Evolutionary conservation across 2,329 filamentous ascomycete genomes (phyloP), one percentile per base, ranked within the genome.

Genomic region (Penicillium aurantiogriseum): DNA sequence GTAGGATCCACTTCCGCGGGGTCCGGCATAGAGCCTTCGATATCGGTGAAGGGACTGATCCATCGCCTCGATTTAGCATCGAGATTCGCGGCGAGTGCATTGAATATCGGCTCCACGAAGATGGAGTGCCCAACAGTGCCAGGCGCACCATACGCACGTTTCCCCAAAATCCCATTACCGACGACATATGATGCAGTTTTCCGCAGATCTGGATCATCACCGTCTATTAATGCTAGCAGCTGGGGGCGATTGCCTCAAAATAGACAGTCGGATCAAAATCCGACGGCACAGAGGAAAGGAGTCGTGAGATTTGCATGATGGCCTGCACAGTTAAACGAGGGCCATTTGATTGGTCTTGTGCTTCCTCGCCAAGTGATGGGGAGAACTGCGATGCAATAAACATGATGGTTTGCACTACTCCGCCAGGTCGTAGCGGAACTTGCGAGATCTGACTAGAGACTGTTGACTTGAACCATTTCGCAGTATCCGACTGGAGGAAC

Each of bases 381-480:
- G 74, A 71, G 48, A 77, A 73, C 58, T 77, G 76, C 15, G 74
- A 76, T 5, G 74, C 73, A 39, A 78, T 64, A 51, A 78, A 78
- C 38, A 76, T 62, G 38, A 79, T 73, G 1, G 71, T 77, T 56
- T 79, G 75, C 23, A 76, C 54, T 19, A 79, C 74, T 2, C 76
- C 76, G 55, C 75, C 71, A 2, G 68, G 58, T 1, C 76, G 76
- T 39, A 79, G 60, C 17, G 76, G 76, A 2, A 77, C 57, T 10
- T 63, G 69, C 7, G 76, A 75, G n/a, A 78, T 63, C 17, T 73
- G 68, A 13, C 64, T 63, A 5, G 76, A 75, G 6, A 78, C 66
- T 11, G 64, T 59, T 11, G 65, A 62, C 51, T 75, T 77, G 51
- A 78, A 77, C 76, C 76, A 78, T 27, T 67, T 49, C 4, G 67